A percentile compares a stretch with the other conserved stretches of the same genome.
These are phyloP conservation scores for Rhodotorula glutinis DNA, from an alignment of 1,284 basidiomycete genomes.

Conservation along the genomic window DNA sequence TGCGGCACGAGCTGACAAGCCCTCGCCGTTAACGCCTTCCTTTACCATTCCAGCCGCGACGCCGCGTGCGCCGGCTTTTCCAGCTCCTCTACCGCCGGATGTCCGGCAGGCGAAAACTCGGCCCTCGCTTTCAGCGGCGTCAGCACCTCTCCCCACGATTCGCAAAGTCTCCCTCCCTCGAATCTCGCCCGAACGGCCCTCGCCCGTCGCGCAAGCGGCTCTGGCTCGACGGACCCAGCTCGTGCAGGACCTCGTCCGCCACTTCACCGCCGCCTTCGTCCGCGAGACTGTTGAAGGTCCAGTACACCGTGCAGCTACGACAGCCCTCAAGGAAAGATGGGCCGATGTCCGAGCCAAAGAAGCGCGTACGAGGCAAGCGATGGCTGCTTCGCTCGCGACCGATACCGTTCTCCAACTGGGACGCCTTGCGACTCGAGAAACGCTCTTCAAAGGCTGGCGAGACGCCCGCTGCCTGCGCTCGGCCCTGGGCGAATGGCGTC, in stretches of 20 bases:
- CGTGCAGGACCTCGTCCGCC: background rate
- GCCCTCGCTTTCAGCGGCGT: background rate
- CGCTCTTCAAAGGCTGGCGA: background rate
- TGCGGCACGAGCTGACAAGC: no score
- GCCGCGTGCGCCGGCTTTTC: no score
- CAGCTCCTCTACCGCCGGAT: no score
- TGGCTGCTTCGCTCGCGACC: background rate
- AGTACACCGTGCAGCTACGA: background rate
- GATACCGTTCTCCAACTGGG: background rate
- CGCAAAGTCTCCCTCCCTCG: background rate
- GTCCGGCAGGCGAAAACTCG: no score
- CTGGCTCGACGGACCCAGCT: background rate
- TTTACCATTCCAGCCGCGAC: no score
- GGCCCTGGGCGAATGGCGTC: conserved; percentile 2
- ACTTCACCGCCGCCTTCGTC: conserved; percentile 3
- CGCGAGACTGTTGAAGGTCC: background rate
- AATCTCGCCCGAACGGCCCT: background rate
- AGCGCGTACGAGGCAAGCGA: background rate
- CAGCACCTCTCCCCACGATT: background rate
- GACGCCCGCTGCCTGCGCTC: background rate
- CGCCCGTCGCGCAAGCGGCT: background rate
- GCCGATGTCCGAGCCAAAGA: background rate
- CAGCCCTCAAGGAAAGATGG: conserved; percentile 20
- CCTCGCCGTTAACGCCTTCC: no score
- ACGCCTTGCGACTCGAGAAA: conserved; percentile 3